phyloP scores from a whole-genome alignment of 768 basidiomycete genomes.

The Tricholoma flavovirens region DNA sequence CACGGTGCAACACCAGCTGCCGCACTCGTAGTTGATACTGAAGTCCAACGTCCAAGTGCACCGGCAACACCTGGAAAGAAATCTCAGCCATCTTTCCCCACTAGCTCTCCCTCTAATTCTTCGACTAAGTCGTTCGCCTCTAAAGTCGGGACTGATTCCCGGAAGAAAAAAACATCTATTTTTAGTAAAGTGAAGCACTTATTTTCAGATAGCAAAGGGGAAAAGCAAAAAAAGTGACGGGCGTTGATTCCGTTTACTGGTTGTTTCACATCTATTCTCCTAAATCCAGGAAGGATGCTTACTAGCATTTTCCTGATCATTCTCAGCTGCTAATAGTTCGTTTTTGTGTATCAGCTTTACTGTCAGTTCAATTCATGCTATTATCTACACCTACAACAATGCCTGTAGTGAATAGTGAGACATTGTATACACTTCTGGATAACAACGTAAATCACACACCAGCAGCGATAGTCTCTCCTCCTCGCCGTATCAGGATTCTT shows the following conservation, averaged over 20 bases:
- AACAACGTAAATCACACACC: conserved; percentile 40
- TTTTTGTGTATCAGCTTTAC: neutral
- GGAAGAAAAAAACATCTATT: conserved; percentile 50
- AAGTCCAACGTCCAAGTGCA: conserved; percentile 12
- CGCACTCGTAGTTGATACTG: neutral
- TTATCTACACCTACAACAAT: neutral
- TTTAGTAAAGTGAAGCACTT: conserved; percentile 49
- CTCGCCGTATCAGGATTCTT: conserved; percentile 76
- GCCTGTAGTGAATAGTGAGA: neutral
- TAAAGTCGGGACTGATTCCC: conserved; percentile 27
- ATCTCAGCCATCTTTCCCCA: conserved; percentile 21
- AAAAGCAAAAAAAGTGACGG: conserved; percentile 20
- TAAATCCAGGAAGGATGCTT: neutral
- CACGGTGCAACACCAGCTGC: neutral
- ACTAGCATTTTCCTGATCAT: neutral
- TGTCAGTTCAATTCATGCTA: neutral
- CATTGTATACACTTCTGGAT: neutral
- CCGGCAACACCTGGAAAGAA: conserved; percentile 17
- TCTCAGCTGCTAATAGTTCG: neutral
- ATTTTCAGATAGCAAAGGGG: conserved; percentile 42
- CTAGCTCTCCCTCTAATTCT: conserved; percentile 16
- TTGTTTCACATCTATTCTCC: neutral
- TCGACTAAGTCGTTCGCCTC: conserved; percentile 22
- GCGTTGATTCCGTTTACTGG: neutral
- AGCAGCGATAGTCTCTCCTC: conserved; percentile 92